These are phyloP conservation scores for Streptanthus diversifolius DNA, from an alignment of 345 rosid species.

Conservation along the genomic window DNA sequence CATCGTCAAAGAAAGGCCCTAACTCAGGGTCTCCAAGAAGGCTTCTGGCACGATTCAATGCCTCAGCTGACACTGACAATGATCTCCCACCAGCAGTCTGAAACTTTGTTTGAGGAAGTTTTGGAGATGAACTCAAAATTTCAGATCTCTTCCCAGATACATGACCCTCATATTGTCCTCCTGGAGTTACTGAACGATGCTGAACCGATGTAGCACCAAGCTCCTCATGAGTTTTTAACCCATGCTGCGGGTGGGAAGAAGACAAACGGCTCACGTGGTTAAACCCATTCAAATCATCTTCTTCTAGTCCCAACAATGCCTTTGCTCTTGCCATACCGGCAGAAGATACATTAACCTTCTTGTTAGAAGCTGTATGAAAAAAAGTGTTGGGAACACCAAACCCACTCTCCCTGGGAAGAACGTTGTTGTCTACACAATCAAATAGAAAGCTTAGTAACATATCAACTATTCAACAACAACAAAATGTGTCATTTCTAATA, in stretches of 20 bases:
- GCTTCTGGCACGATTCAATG: constrained; percentile 75
- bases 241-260: constrained; percentile 14
- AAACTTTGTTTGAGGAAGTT: constrained; percentile 62
- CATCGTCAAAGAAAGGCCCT: constrained; percentile 51
- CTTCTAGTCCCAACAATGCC: constrained; percentile 61
- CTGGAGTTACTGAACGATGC: constrained; percentile 30
- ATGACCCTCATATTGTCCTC: constrained; percentile 26
- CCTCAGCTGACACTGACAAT: constrained; percentile 75
- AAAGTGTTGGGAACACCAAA: constrained; percentile 39
- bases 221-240: constrained; percentile 9
- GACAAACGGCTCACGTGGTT: constrained; percentile 28
- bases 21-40: constrained; percentile 92
- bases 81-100: constrained; percentile 88
- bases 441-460: background rate
- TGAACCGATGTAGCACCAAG: constrained; percentile 26
- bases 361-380: constrained; percentile 81
- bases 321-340: constrained; percentile 68
- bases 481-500: background rate
- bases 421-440: constrained; percentile 40
- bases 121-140: constrained; percentile 33
- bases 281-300: constrained; percentile 39
- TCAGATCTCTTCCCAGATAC: constrained; percentile 30
- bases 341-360: constrained; percentile 57
- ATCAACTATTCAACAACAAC: background rate
- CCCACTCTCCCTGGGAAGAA: constrained; percentile 17